A percentile compares a stretch with the other conserved stretches of the same genome.
phyloP scores from a whole-genome alignment of 345 rosid genomes.

The Eucalyptus microcorys region DNA sequence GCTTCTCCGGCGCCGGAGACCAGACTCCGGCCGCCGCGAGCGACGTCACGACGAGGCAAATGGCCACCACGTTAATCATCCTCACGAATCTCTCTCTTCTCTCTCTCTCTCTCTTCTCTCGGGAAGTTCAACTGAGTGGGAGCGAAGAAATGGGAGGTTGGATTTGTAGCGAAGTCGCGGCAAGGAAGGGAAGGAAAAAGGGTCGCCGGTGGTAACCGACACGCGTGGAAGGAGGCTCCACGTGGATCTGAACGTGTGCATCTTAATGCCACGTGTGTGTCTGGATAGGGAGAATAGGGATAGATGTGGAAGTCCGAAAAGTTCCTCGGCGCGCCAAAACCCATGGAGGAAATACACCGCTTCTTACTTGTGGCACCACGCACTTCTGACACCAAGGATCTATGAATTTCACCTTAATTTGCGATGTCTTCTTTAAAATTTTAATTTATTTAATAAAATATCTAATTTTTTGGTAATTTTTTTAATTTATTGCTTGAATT shows the following conservation, averaged over 20 bases:
- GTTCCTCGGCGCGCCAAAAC: neutral
- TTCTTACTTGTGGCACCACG: neutral
- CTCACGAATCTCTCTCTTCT: neutral
- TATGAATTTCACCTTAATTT: too few species aligned
- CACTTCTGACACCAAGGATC: too few species aligned
- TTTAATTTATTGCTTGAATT: too few species aligned
- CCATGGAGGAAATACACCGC: fast-evolving
- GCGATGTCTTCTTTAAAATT: too few species aligned
- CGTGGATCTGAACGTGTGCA: neutral
- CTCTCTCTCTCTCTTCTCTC: neutral
- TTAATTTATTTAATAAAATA: too few species aligned
- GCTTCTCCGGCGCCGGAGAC: constrained; percentile 27
- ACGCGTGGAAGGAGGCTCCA: neutral
- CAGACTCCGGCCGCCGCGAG: constrained; percentile 44
- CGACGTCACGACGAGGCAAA: constrained; percentile 36
- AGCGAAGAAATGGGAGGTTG: neutral
- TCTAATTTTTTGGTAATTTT: too few species aligned
- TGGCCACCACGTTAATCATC: constrained; percentile 49
- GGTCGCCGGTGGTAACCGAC: neutral
- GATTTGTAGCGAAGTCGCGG: neutral
- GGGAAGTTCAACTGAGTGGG: neutral
- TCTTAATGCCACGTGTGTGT: neutral
- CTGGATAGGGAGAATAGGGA: neutral
- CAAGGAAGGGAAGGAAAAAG: neutral
- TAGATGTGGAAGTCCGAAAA: neutral